phyloP scores from a whole-genome alignment of 305 asterid genomes.

The Plantago coronopus region DNA sequence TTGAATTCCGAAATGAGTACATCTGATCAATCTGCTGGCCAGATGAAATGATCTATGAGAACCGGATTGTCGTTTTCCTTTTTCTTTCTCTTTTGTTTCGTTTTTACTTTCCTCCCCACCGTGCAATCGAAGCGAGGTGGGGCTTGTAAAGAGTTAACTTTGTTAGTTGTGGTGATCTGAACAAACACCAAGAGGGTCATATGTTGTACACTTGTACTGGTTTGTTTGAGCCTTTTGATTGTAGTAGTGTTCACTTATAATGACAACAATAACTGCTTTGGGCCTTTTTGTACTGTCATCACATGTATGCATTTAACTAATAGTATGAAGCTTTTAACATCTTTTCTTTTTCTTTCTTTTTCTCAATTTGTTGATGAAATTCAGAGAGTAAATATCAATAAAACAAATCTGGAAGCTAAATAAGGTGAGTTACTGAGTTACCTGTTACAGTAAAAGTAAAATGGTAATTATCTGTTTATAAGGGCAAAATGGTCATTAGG shows the following conservation, averaged over 20 bases:
- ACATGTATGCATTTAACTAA: no score
- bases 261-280: no score
- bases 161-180: conserved; percentile 36
- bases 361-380: no score
- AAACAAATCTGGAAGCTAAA: no score
- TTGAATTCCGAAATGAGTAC: conserved; percentile 3
- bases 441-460: not conserved
- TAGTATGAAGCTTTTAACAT: no score
- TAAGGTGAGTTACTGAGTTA: no score
- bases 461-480: not conserved
- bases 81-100: conserved; percentile 9
- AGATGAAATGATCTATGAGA: conserved; percentile 20
- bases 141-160: conserved; percentile 39
- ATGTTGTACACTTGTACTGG: conserved; percentile 1
- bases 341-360: no score
- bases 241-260: not conserved
- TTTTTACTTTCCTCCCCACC: not conserved
- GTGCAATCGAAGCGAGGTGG: conserved; percentile 30
- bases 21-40: conserved; percentile 14
- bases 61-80: conserved; percentile 19
- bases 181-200: conserved; percentile 12
- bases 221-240: conserved; percentile 13
- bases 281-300: no score
- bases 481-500: not conserved
- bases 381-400: no score